Evolutionary conservation across 83 land plant genomes (phyloP), one percentile per base, ranked within the genome.

Genomic region (Picea abies): DNA sequence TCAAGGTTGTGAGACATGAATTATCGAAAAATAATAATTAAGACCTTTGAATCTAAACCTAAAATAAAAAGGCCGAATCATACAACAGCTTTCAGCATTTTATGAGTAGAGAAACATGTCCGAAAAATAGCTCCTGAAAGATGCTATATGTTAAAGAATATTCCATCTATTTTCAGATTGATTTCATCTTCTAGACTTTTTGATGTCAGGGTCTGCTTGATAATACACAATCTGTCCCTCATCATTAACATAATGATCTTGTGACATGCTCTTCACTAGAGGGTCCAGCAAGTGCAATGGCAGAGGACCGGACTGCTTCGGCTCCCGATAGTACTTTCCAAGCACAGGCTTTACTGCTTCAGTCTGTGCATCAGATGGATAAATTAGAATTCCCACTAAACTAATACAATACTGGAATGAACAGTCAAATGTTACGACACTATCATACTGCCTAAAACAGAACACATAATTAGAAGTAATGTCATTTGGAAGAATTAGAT

Each of bases 251-350:
- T 84, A 96, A 82, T 91, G 98, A 73, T 96, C 98, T 61, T 88
- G 81, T 4, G 44, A 41, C 58, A 96, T 71, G 82, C 98, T 96
- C 58, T 66, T 85, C 8, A 83, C 5, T 11, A 96, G 84, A 56
- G 82, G 77, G 58, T 84, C 75, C 44, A 91, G 41, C 84, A 94
- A 82, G 79, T 94, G 93, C n/a, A 91, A 64, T 26, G 98, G 98
- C 19, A 96, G 65, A 4, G 90, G 93, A 0, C 91, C 92, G 1
- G 97, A 94, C 83, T 91, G 90, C 80, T 83, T 82, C 9, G 98
- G 98, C 84, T 96, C 96, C 56, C 96, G 73, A 89, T 96, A 96
- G 66, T 96, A 96, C 73, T 88, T 93, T 20, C 97, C 98, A 2
- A 96, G 89, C 67, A 96, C 91, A 4, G 94, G 91, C 85, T 93